Evolutionary conservation across 352 stramenopile species (phyloP), one percentile per base, ranked within the genome.

Genomic region (Globisporangium solare): DNA sequence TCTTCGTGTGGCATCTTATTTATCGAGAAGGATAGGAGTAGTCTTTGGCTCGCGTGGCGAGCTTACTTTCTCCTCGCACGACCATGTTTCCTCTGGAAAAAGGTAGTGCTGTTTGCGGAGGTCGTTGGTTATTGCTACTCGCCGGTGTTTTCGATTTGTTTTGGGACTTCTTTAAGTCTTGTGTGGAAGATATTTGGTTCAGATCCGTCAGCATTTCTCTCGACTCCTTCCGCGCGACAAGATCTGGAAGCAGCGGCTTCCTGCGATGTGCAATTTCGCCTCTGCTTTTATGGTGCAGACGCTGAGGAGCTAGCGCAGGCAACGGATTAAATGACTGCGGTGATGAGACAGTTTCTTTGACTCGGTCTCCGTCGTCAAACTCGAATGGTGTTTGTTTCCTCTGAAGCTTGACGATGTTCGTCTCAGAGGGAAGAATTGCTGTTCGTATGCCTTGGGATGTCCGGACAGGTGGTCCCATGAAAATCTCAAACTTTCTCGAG

Each of bases 71-170:
- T 21, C 77, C 77, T 63, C 70, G 58, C 37, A 89, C 75, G 35
- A 82, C 56, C 66, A 91, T 78, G 54, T 85, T 87, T 20, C 79
- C 79, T 2, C 73, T 68, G 65, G 88, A 92, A 51, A 92, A 92
- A 56, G 81, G 81, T 43, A 88, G 54, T 13, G 61, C 66, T 20
- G 24, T 39, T 56, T 70, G 24, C 32, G 39, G 27, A 35, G 27
- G 37, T 65, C 71, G 47, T 64, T 58, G 47, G 62, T 67, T 71
- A 61, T 24, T 66, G 55, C 39, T 69, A 55, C 21, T 70, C 21
- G 56, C 39, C 0, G 21, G 45, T 15, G 17, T 18, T n/a, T 56
- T 56, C 12, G 40, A 13, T 24, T 63, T 56, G 56, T 10, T 51
- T 27, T 42, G 51, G 43, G 35, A 31, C 24, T 21, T 50, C 10